Conservation (phyloP, 2,329 filamentous ascomycete genomes). For the Didymellaceae sp. region DNA sequence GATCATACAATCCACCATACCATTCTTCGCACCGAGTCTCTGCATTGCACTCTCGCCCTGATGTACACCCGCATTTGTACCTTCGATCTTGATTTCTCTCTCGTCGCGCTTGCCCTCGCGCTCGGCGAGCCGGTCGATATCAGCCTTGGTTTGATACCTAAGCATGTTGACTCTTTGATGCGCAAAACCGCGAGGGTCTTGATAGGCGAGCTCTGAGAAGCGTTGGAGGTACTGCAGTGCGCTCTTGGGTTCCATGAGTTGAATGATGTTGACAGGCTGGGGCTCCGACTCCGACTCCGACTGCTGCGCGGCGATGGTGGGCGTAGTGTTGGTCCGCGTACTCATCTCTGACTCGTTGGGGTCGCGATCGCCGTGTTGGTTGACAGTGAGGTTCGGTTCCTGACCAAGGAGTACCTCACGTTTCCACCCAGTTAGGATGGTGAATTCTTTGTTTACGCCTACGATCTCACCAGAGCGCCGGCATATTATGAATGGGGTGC, state of each 20-base stretch:
- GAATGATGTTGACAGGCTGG: conserved; percentile 87
- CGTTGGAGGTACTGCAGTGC: conserved; percentile 96
- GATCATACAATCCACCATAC: conserved; percentile 92
- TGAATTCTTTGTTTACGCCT: conserved; percentile 94
- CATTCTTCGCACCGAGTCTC: conserved; percentile 78
- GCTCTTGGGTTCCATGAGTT: conserved; percentile 90
- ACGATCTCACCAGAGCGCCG: conserved; percentile 94
- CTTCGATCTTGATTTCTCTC: conserved; percentile 39
- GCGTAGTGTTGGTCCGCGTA: conserved; percentile 52
- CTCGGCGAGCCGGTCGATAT: conserved; percentile 38
- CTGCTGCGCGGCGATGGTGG: conserved; percentile 48
- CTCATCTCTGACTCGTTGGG: conserved; percentile 49
- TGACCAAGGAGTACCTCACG: conserved; percentile 88
- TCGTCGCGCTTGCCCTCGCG: conserved; percentile 18
- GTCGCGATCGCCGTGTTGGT: conserved; percentile 64
- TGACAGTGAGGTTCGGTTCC: conserved; percentile 85
- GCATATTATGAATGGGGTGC: conserved; percentile 90
- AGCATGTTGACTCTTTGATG: conserved; percentile 84
- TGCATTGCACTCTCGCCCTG: conserved; percentile 79
- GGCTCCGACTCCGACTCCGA: conserved; percentile 53
- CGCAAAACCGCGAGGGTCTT: conserved; percentile 84
- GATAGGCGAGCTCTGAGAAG: conserved; percentile 90
- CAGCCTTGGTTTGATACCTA: conserved; percentile 72
- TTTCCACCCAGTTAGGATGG: conserved; percentile 92
- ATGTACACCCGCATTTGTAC: conserved; percentile 31